These are phyloP conservation scores for Vitis amurensis DNA, from an alignment of 164 flowering plant genomes.

Conservation along the genomic window DNA sequence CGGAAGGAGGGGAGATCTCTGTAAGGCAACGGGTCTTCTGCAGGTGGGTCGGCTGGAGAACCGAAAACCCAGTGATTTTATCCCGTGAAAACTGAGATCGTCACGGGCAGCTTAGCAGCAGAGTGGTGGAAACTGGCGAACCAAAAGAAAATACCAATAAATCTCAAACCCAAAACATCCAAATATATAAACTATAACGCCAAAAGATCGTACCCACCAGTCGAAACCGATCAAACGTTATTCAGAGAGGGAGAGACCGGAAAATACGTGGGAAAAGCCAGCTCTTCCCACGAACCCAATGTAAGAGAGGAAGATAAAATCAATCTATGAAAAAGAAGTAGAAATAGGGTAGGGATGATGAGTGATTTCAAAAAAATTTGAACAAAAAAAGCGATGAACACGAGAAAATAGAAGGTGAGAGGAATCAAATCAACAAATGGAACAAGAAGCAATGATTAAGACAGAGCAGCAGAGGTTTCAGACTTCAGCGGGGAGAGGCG, in stretches of 20 bases:
- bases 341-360: neutral
- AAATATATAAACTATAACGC: no score
- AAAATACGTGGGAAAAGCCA: neutral
- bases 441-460: no score
- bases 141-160: no score
- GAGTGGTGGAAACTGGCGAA: no score
- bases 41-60: constrained; percentile 4
- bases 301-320: neutral
- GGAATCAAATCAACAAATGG: no score
- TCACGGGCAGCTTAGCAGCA: neutral
- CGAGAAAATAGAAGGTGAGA: neutral
- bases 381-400: neutral
- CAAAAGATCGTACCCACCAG: neutral
- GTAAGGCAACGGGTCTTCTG: constrained; percentile 9
- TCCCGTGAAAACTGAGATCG: neutral
- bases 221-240: no score
- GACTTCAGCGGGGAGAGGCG: no score
- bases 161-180: no score
- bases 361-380: neutral
- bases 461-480: no score
- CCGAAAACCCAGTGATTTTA: constrained; percentile 15
- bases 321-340: neutral
- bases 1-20: neutral
- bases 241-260: neutral
- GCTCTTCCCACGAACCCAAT: neutral